Evolutionary conservation across 805 yeast species (phyloP), one percentile per base, ranked within the genome.

Genomic region (Candida multigemmis): DNA sequence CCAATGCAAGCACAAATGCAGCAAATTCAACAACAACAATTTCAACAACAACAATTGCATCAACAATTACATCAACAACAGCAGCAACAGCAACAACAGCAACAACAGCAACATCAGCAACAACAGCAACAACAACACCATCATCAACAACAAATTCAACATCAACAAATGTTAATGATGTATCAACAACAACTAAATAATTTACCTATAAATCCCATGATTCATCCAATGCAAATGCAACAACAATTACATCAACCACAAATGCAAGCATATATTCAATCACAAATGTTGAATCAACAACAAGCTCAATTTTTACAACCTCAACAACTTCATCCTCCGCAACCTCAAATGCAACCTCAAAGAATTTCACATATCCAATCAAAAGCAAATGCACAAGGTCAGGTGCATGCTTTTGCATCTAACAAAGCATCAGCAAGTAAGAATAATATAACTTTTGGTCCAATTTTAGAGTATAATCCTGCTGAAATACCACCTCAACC

Each of bases 401-500:
- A n/a, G n/a, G n/a, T n/a, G n/a, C n/a, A n/a, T n/a, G n/a, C n/a
- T n/a, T n/a, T n/a, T n/a, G n/a, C n/a, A n/a, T n/a, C n/a, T n/a
- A n/a, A n/a, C n/a, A n/a, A n/a, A n/a, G n/a, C n/a, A n/a, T n/a
- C n/a, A n/a, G n/a, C n/a, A n/a, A n/a, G n/a, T n/a, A n/a, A n/a
- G n/a, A n/a, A n/a, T n/a, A n/a, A n/a, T n/a, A n/a, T n/a, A n/a
- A n/a, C n/a, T 28, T 57, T 56, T 35, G 60, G 62, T 17, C 63
- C 66, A 6, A 58, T 59, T 33, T 32, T 59, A 22, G 64, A 44
- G 30, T 59, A 59, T 28, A 63, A 59, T 32, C 65, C 66, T 8
- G 53, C 63, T 10, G 50, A 47, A n/a, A 27, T 35, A 16, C 42
- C 20, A 21, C 33, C 36, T 24, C 30, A 7, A 21, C 33, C 21